These are phyloP conservation scores for Pseudopyrenochaeta lycopersici DNA, from an alignment of 2,329 filamentous ascomycete genomes.

Conservation along the genomic window DNA sequence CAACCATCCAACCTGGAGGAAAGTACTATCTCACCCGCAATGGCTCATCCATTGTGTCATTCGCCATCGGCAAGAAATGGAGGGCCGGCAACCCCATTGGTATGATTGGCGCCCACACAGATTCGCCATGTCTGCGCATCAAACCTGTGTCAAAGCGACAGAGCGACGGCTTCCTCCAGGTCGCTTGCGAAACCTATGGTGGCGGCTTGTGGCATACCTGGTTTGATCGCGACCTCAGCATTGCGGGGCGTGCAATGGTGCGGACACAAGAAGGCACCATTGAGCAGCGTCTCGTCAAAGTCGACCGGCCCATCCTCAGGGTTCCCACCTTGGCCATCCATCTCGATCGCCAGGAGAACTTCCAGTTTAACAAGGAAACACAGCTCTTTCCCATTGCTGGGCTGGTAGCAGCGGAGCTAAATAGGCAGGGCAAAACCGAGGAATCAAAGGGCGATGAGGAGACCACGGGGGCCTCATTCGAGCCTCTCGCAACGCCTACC, in stretches of 20 bases:
- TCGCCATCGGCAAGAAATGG: constrained; percentile 91
- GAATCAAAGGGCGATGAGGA: constrained; percentile 57
- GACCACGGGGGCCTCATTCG: constrained; percentile 61
- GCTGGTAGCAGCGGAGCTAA: constrained; percentile 86
- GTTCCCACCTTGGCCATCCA: constrained; percentile 96
- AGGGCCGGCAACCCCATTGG: constrained; percentile 87
- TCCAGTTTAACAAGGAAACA: constrained; percentile 96
- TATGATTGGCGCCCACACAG: constrained; percentile 96
- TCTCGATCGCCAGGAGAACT: constrained; percentile 83
- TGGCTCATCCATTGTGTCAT: constrained; percentile 89
- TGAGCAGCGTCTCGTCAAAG: constrained; percentile 84
- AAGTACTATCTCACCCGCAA: constrained; percentile 98
- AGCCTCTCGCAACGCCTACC: constrained; percentile 77
- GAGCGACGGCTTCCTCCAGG: constrained; percentile 86
- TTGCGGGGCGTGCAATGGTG: constrained; percentile 89
- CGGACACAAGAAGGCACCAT: constrained; percentile 77
- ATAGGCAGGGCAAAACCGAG: constrained; percentile 69
- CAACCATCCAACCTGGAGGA: constrained; percentile 80
- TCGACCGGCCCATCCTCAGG: constrained; percentile 87
- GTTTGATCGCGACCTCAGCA: constrained; percentile 94
- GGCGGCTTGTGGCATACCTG: constrained; percentile 97
- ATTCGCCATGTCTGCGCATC: constrained; percentile 89
- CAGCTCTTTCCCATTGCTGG: constrained; percentile 95
- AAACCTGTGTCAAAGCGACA: constrained; percentile 95
- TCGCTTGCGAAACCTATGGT: constrained; percentile 96